These are phyloP conservation scores for Suhomyces xylopsoci DNA, from an alignment of 805 yeast species.

Conservation along the genomic window DNA sequence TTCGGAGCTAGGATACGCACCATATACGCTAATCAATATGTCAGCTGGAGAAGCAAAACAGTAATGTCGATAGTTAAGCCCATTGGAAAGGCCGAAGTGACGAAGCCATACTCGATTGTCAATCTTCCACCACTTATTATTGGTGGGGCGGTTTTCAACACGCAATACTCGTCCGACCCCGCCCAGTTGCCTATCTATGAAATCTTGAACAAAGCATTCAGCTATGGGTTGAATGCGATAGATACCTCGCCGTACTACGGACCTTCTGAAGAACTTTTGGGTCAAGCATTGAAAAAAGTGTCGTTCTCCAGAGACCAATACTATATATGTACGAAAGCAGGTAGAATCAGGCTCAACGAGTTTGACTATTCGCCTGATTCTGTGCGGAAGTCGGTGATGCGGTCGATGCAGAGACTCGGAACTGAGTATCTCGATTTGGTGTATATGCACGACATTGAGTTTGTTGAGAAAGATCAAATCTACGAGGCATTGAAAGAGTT, in stretches of 20 bases:
- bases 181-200: conserved; percentile 52
- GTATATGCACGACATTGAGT: conserved; percentile 87
- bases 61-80: conserved; percentile 7
- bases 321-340: conserved; percentile 81
- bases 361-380: conserved; percentile 70
- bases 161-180: conserved; percentile 75
- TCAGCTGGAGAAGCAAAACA: neutral
- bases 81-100: conserved; percentile 18
- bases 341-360: conserved; percentile 62
- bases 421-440: conserved; percentile 77
- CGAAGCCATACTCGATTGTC: conserved; percentile 22
- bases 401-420: conserved; percentile 65
- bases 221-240: conserved; percentile 67
- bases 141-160: conserved; percentile 89
- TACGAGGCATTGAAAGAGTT: conserved; percentile 63
- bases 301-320: conserved; percentile 56
- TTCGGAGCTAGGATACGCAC: neutral
- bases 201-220: conserved; percentile 59
- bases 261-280: conserved; percentile 73
- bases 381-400: conserved; percentile 57
- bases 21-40: neutral
- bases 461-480: conserved; percentile 54
- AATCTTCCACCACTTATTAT: conserved; percentile 58
- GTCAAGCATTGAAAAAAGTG: conserved; percentile 51
- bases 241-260: conserved; percentile 96